Evolutionary conservation across 129 eudicot species (phyloP), one percentile per base, ranked within the genome.

Genomic region (Tagetes patula): DNA sequence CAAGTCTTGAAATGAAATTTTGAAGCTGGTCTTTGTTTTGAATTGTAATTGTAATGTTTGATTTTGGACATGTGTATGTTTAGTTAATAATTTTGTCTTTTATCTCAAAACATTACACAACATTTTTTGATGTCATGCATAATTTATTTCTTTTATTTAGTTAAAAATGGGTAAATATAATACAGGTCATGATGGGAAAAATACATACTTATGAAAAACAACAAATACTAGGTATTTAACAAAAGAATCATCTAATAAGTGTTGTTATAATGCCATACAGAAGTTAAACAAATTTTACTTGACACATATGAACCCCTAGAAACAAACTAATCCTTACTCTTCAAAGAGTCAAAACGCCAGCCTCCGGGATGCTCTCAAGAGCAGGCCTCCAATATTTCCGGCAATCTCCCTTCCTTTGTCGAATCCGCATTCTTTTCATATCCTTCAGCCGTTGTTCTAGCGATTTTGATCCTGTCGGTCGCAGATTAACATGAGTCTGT

Each of bases 311-410:
- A 43, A 43, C 2, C 48, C 8, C 27, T 20, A 20, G 27, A 20
- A 20, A 20, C 27, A 20, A 20, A 20, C 27, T 20, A 20, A 20
- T 20, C 27, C 27, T 20, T 20, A 20, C 27, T 20, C 27, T 32
- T 59, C 39, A 58, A 33, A 58, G 31, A 33, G 13, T 31, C 39
- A 59, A 32, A 4, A 60, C 27, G 2, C 66, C 42, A 11, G 43
- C 65, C 55, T 78, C 77, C 5, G 77, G 82, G 56, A 78, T 78
- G 66, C 82, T 78, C 6, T 41, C 77, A 40, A 78, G 82, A 11
- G 74, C 68, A 8, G 74, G 80, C 59, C 56, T 76, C 80, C 80
- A 67, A 33, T 54, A 54, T 32, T 59, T 55, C 14, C 65, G 67
- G 34, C 72, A 52, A 50, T 65, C 45, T 37, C 74, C 36, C 43